phyloP scores from a whole-genome alignment of 495 filamentous ascomycete species.

The Podospora australis region DNA sequence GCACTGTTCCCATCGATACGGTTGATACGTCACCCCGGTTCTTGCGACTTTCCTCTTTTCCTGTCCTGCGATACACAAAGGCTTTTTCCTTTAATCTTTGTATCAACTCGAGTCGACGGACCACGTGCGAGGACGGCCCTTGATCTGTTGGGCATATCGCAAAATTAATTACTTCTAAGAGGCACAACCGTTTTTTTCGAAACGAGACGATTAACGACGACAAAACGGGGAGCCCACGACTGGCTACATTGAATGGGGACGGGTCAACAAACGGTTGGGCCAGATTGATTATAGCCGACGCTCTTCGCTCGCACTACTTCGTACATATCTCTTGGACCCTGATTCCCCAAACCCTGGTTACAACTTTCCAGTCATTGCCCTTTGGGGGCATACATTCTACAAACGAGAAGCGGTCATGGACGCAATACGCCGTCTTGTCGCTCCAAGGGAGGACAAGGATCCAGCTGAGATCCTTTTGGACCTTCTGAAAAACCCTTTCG shows the following conservation, averaged over 20 bases:
- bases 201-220: slow-evolving; percentile 2
- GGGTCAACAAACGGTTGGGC: neutral
- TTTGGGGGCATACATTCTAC: neutral
- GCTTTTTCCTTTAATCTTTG: too few species aligned
- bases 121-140: too few species aligned
- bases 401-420: slow-evolving; percentile 6
- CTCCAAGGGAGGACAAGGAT: slow-evolving; percentile 18
- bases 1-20: neutral
- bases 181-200: neutral
- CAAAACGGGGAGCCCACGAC: neutral
- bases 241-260: neutral
- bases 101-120: too few species aligned
- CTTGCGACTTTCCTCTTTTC: neutral
- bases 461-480: slow-evolving; percentile 32
- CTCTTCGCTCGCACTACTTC: too few species aligned
- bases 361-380: slow-evolving; percentile 8
- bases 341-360: slow-evolving; percentile 2
- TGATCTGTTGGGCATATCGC: too few species aligned
- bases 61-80: too few species aligned
- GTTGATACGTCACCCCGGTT: neutral
- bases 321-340: neutral
- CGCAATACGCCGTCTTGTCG: slow-evolving; percentile 12
- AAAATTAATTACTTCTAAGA: too few species aligned
- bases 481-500: slow-evolving; percentile 44
- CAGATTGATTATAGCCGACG: slow-evolving; percentile 1